Evolutionary conservation across 2,329 filamentous ascomycete species (phyloP), one percentile per base, ranked within the genome.

Genomic region (Aureobasidium sp.): DNA sequence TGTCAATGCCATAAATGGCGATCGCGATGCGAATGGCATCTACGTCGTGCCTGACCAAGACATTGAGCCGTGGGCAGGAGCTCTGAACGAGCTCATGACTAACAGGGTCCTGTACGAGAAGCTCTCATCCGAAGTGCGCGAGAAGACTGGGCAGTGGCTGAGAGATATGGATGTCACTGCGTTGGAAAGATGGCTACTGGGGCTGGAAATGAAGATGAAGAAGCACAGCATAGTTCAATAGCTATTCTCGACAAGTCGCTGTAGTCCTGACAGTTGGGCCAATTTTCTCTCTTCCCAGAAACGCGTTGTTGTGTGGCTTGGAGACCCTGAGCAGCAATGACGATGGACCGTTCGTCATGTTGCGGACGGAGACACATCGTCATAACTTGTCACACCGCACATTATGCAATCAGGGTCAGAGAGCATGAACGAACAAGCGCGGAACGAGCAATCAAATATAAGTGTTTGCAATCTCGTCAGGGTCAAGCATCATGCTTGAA

Each of bases 11-110:
- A 32, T 64, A 26, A 43, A 61, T 8, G 62, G 62, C 20, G 29
- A 62, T 20, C 62, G 50, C 32, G 34, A 56, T 29, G 48, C 12
- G 2, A 20, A 47, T 10, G 47, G 41, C 15, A 26, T 20, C 13
- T 64, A 64, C n/a, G 27, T 64, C 17, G 62, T 67, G 27, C 56
- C 59, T 13, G 55, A 66, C n/a, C 60, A 64, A 27, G 62, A 63
- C 26, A 27, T 66, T 20, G 32, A 41, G 27, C 65, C 61, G 7
- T 63, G 61, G 61, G 61, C 39, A 13, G 17, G 20, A 15, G 29
- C 32, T 10, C 9, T 63, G 52, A 48, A 57, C 8, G 43, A 56
- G 27, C 51, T 63, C 13, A 63, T 63, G 61, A 59, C 20, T 5
- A 41, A 63, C 44, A 44, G 20, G 24, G 24, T 8, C 5, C 5